Percentiles rank a stretch among this genome's conserved stretches.
Conservation (phyloP, 768 basidiomycete species). For the Pholiota conissans region DNA sequence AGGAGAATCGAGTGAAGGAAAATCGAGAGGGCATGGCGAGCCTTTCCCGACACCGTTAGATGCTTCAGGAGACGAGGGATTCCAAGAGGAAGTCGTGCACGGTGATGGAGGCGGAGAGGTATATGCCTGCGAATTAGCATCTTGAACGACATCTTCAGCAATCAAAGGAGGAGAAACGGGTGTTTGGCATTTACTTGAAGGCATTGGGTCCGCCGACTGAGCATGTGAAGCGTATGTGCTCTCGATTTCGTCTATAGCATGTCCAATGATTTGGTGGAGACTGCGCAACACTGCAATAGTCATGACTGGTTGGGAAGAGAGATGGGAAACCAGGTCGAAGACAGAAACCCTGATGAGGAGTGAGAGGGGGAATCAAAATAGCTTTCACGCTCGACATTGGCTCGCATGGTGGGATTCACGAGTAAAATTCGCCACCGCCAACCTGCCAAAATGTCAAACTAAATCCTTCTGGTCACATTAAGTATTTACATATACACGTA, state of each 20-base stretch:
- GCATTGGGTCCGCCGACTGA: constrained; percentile 10
- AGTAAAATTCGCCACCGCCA: constrained; percentile 16
- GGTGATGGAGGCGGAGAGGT: constrained; percentile 35
- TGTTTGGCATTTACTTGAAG: constrained; percentile 9
- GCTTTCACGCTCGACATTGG: constrained; percentile 4
- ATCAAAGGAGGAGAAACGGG: not conserved
- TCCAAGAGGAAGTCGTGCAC: constrained; percentile 15
- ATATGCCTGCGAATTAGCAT: constrained; percentile 24
- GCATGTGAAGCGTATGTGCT: constrained; percentile 45
- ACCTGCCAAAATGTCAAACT: constrained; percentile 22
- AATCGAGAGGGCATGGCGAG: constrained; percentile 37
- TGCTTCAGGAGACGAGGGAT: constrained; percentile 27
- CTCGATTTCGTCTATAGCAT: constrained; percentile 71
- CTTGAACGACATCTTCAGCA: not conserved
- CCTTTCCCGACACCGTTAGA: constrained; percentile 6
- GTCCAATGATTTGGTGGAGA: constrained; percentile 64
- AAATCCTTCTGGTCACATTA: constrained; percentile 14
- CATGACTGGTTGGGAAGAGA: constrained; percentile 29
- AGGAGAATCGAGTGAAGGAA: constrained; percentile 55
- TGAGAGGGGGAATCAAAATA: constrained; percentile 10
- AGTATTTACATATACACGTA: constrained; percentile 11
- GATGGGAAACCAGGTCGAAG: not conserved
- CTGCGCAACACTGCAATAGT: constrained; percentile 65
- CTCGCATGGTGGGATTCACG: constrained; percentile 19
- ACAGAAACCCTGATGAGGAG: constrained; percentile 8